These are phyloP conservation scores for Gastrodia elata DNA, from an alignment of 106 monocot genomes.

Conservation along the genomic window DNA sequence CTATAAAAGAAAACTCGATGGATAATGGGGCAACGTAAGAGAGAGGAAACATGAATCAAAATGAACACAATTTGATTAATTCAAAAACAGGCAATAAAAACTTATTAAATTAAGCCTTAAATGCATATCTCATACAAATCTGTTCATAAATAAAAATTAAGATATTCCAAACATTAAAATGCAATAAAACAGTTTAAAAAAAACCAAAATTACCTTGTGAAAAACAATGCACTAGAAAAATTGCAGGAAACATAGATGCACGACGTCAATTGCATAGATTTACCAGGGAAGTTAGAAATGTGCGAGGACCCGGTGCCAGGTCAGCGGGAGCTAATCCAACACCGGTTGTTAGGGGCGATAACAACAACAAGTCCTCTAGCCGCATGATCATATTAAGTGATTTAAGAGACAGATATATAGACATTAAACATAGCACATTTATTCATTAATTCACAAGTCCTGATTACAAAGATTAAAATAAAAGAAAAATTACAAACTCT, in stretches of 20 bases:
- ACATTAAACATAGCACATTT: too few species aligned
- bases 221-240: not conserved
- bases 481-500: too few species aligned
- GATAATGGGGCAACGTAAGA: not conserved
- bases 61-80: not conserved
- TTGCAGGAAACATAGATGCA: not conserved
- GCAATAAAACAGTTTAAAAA: not conserved
- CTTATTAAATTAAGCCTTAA: not conserved
- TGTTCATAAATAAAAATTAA: not conserved
- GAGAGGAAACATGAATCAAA: not conserved
- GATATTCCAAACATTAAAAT: not conserved
- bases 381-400: too few species aligned
- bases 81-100: not conserved
- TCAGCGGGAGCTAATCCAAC: too few species aligned
- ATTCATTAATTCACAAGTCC: too few species aligned
- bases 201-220: not conserved
- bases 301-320: too few species aligned
- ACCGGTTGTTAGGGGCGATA: too few species aligned
- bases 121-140: not conserved
- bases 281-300: too few species aligned
- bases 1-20: too few species aligned
- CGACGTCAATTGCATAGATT: not conserved
- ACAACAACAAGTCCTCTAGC: too few species aligned
- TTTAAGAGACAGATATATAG: too few species aligned
- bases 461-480: too few species aligned